These are phyloP conservation scores for Eucalyptus coolabah DNA, from an alignment of 345 rosid species.

Conservation along the genomic window DNA sequence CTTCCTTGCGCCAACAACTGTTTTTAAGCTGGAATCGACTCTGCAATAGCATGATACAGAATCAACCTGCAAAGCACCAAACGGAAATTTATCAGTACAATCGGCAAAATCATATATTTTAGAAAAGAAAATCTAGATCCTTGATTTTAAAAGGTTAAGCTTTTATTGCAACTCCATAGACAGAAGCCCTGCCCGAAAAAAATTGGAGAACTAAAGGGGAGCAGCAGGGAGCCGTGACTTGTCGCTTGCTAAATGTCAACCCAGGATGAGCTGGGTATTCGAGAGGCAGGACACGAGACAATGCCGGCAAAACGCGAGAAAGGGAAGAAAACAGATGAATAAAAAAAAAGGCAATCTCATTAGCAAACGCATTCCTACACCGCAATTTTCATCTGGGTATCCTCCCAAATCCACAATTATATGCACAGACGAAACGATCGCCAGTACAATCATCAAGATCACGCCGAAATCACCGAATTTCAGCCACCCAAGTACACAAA, in stretches of 20 bases:
- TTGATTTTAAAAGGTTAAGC: background rate
- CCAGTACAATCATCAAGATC: background rate
- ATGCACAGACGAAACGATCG: background rate
- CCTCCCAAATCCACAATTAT: background rate
- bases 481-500: background rate
- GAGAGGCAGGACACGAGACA: background rate
- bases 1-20: constrained; percentile 90
- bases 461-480: background rate
- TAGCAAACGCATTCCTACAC: background rate
- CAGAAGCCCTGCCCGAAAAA: background rate
- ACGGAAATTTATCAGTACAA: background rate
- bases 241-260: background rate
- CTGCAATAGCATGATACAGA: constrained; percentile 92
- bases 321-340: background rate
- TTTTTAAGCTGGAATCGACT: constrained; percentile 85
- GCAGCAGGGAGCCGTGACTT: background rate
- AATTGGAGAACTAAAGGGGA: background rate
- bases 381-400: background rate
- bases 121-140: background rate
- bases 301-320: background rate
- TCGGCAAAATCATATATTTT: background rate
- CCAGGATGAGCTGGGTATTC: background rate
- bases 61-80: constrained; percentile 56
- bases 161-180: background rate
- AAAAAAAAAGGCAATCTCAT: background rate